Conservation (phyloP, 2,329 filamentous ascomycete genomes). For the Aspergillus latus region DNA sequence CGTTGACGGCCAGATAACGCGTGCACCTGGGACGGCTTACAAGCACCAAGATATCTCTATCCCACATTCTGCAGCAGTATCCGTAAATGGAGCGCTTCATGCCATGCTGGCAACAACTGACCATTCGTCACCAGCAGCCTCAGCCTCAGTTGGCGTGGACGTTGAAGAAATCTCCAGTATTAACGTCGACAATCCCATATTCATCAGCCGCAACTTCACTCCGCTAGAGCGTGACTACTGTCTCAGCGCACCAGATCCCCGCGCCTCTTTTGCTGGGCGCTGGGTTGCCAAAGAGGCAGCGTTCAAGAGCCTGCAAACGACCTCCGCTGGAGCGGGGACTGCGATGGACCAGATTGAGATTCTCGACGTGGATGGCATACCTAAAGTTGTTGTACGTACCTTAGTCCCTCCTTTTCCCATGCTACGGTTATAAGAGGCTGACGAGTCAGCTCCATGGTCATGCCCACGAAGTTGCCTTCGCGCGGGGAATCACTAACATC, state of each 20-base stretch:
- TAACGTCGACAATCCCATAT: conserved; percentile 89
- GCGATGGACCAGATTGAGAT: conserved; percentile 22
- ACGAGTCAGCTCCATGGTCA: conserved; percentile 15
- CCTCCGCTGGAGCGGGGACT: conserved; percentile 13
- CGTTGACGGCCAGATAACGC: neutral
- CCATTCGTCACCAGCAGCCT: neutral
- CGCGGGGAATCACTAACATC: conserved; percentile 10
- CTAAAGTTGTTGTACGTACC: conserved; percentile 14
- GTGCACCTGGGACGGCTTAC: neutral
- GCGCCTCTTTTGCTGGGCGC: conserved; percentile 76
- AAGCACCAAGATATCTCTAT: too few relatives aligned
- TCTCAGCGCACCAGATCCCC: conserved; percentile 70
- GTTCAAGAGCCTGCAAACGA: conserved; percentile 20
- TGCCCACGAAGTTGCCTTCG: conserved; percentile 11
- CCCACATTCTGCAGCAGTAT: neutral
- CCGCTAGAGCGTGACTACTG: conserved; percentile 81
- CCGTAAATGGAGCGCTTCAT: conserved; percentile 5
- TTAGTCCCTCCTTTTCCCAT: neutral
- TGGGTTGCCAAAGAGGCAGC: conserved; percentile 86
- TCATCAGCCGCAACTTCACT: conserved; percentile 94
- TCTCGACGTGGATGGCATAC: conserved; percentile 12
- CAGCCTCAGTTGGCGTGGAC: conserved; percentile 16
- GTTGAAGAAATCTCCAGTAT: conserved; percentile 76
- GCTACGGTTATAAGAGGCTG: neutral
- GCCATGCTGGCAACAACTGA: conserved; percentile 12